These are phyloP conservation scores for Stenogyne calaminthoides DNA, from an alignment of 305 asterid genomes.

Conservation along the genomic window DNA sequence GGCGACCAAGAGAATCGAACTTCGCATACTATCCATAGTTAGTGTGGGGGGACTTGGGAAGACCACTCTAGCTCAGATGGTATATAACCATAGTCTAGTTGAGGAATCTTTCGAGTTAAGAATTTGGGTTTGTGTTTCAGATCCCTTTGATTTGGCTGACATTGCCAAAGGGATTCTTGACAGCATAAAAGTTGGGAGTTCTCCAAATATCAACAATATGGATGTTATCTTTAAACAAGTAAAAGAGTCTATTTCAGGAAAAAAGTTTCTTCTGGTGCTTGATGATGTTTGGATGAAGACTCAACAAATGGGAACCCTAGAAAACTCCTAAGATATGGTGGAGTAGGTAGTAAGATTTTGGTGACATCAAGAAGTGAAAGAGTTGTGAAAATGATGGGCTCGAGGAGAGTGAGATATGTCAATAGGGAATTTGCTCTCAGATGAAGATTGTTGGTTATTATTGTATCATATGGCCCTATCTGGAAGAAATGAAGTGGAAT, in stretches of 20 bases:
- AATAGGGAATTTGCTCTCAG: neutral
- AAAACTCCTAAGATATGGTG: slow-evolving; percentile 14
- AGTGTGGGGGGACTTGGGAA: neutral
- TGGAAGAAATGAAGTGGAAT: slow-evolving; percentile 10
- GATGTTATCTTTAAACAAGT: too few species aligned
- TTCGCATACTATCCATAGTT: neutral
- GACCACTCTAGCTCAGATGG: slow-evolving; percentile 27
- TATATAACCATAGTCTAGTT: neutral
- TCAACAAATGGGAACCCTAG: slow-evolving; percentile 1
- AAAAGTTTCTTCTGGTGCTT: too few species aligned
- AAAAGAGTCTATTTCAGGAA: too few species aligned
- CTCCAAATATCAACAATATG: too few species aligned
- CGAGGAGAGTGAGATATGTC: neutral
- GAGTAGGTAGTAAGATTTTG: neutral
- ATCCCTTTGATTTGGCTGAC: too few species aligned
- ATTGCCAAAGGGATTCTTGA: too few species aligned
- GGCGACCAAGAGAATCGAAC: neutral
- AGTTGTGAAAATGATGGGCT: too few species aligned
- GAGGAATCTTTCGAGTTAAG: neutral
- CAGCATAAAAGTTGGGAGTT: too few species aligned
- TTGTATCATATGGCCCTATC: neutral
- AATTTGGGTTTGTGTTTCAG: too few species aligned
- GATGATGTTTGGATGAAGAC: slow-evolving; percentile 1
- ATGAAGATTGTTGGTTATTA: neutral
- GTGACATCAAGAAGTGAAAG: too few species aligned